Evolutionary conservation across 1,284 basidiomycete species (phyloP), one percentile per base, ranked within the genome.

Genomic region (Boletus semigastroideus): DNA sequence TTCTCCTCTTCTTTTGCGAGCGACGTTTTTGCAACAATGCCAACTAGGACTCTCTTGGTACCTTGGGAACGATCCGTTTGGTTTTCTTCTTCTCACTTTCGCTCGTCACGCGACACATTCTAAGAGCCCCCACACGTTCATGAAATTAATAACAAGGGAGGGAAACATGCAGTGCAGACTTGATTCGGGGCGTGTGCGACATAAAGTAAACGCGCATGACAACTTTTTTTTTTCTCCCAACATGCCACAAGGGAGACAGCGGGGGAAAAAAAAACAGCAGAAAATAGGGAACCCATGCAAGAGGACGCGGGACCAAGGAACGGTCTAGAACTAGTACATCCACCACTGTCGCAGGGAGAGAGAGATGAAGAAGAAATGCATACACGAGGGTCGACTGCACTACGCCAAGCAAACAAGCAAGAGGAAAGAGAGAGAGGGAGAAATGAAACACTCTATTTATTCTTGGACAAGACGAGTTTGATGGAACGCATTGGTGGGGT

Each of bases 391-490:
- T 14, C 28, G 39, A 39, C 30, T 34, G 25, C 27, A 31, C 17
- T 20, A 14, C 3, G 27, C 12, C 33, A 38, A 36, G 33, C 42
- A 48, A 48, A 41, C 12, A 14, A 16, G 17, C 10, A 14, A 37
- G 8, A 41, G 46, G 17, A n/a, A 12, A n/a, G 4, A 40, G 59
- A 37, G 20, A 28, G 17, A 48, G 20, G 34, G 46, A 22, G 40
- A 33, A 11, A 33, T 9, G 33, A 31, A 10, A 20, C 13, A 19
- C 19, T 56, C 48, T 70, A 70, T 41, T 66, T 22, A 22, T 22
- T 65, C 61, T 69, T 71, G 43, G 66, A 40, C 19, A 67, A 37
- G n/a, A 67, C 63, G 12, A 67, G 66, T 46, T 71, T 71, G 40
- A 70, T 44, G 31, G 67, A 54, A 5, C 63, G 69, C 47, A 48